These are phyloP conservation scores for Tuber microsphaerosporum DNA, from an alignment of 495 filamentous ascomycete genomes.

Conservation along the genomic window DNA sequence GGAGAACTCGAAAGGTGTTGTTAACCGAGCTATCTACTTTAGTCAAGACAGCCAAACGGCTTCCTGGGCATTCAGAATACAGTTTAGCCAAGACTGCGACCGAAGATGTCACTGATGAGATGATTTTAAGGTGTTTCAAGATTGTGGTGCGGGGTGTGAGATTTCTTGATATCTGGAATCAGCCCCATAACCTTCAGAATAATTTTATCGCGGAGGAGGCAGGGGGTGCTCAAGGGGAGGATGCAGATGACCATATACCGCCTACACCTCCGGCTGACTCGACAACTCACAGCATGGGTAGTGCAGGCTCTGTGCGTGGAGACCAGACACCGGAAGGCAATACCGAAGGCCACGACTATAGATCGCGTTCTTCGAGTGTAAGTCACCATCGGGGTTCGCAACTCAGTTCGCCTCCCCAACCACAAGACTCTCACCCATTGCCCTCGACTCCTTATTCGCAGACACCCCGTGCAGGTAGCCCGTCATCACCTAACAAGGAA, in stretches of 20 bases:
- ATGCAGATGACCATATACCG: conserved; percentile 49
- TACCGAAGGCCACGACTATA: conserved; percentile 22
- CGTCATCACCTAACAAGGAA: conserved; percentile 22
- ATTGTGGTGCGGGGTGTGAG: conserved; percentile 84
- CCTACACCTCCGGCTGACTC: conserved; percentile 67
- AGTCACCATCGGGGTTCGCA: conserved; percentile 22
- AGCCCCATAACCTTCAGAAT: conserved; percentile 55
- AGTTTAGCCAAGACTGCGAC: conserved; percentile 43
- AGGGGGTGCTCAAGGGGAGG: not conserved
- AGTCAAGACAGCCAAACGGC: conserved; percentile 74
- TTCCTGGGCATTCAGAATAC: conserved; percentile 46
- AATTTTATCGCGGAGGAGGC: conserved; percentile 54
- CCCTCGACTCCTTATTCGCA: conserved; percentile 39
- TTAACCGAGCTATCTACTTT: conserved; percentile 81
- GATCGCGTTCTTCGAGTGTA: conserved; percentile 20
- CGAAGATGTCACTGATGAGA: conserved; percentile 76
- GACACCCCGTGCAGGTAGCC: conserved; percentile 31
- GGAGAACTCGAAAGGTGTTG: conserved; percentile 73
- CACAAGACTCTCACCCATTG: conserved; percentile 35
- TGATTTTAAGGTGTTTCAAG: conserved; percentile 87
- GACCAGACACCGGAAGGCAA: conserved; percentile 18
- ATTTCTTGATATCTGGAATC: conserved; percentile 84
- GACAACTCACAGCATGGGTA: conserved; percentile 23
- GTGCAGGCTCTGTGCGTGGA: conserved; percentile 10
- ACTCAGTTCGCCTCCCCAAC: conserved; percentile 7